Percentiles rank a stretch among this genome's conserved stretches.
Evolutionary conservation across 2,329 filamentous ascomycete genomes (phyloP).

Genomic region (Pyrenophora teres): DNA sequence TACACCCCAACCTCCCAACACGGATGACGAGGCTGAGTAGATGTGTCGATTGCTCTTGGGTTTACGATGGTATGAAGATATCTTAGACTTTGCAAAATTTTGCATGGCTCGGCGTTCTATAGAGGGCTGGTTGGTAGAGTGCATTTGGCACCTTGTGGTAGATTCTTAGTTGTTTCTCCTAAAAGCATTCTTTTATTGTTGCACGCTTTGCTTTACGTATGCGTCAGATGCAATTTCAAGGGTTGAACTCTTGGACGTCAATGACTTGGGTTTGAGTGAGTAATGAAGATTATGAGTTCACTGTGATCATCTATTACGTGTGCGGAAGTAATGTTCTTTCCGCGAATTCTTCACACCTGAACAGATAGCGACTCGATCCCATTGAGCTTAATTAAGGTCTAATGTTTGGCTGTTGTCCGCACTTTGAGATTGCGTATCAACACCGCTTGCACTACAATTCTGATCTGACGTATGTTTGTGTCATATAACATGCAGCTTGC

Average conservation of each 20-base stretch:
- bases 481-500: too few relatives aligned
- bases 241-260: background rate
- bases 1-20: slow-evolving; percentile 48
- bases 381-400: too few relatives aligned
- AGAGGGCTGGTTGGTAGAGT: slow-evolving; percentile 17
- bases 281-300: too few relatives aligned
- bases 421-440: too few relatives aligned
- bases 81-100: slow-evolving; percentile 18
- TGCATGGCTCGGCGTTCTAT: slow-evolving; percentile 31
- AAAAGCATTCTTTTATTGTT: slow-evolving; percentile 16
- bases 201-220: background rate
- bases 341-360: too few relatives aligned
- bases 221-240: background rate
- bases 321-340: too few relatives aligned
- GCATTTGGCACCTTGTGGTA: slow-evolving; percentile 14
- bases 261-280: too few relatives aligned
- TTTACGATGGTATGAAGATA: slow-evolving; percentile 13
- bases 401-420: too few relatives aligned
- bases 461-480: too few relatives aligned
- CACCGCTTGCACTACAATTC: too few relatives aligned
- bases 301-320: too few relatives aligned
- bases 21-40: slow-evolving; percentile 48
- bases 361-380: too few relatives aligned
- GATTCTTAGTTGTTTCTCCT: slow-evolving; percentile 10
- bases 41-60: slow-evolving; percentile 15